phyloP scores from a whole-genome alignment of 2,329 filamentous ascomycete genomes.

The Aspergillus costaricaensis region DNA sequence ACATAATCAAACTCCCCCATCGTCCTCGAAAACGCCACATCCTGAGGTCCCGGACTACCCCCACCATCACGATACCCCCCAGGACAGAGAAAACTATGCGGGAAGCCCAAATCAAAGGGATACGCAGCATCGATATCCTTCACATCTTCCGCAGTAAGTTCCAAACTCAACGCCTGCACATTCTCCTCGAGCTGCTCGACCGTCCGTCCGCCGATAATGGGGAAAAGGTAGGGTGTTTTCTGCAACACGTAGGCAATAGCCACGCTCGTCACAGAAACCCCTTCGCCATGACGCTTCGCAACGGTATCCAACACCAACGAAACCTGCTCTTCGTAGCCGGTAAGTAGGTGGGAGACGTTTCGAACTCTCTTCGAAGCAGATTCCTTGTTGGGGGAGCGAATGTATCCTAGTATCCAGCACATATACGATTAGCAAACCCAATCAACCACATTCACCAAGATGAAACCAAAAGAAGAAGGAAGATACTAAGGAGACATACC shows the following conservation, averaged over 20 bases:
- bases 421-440: no score
- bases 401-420: neutral
- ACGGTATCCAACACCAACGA: slow-evolving; percentile 12
- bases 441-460: no score
- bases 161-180: slow-evolving; percentile 54
- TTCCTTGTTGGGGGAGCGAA: neutral
- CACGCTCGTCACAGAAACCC: slow-evolving; percentile 6
- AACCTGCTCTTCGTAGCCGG: slow-evolving; percentile 5
- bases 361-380: slow-evolving; percentile 9
- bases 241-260: slow-evolving; percentile 55
- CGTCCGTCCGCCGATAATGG: slow-evolving; percentile 54
- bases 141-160: slow-evolving; percentile 55
- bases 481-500: slow-evolving; percentile 19
- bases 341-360: neutral
- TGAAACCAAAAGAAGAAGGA: no score
- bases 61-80: neutral
- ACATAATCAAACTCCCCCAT: slow-evolving; percentile 7
- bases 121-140: slow-evolving; percentile 54
- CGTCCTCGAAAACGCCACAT: neutral
- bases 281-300: neutral
- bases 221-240: slow-evolving; percentile 54
- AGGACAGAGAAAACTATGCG: slow-evolving; percentile 27
- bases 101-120: slow-evolving; percentile 60
- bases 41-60: neutral
- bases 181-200: slow-evolving; percentile 55